These are phyloP conservation scores for Tagetes patula DNA, from an alignment of 129 eudicot genomes.

Conservation along the genomic window DNA sequence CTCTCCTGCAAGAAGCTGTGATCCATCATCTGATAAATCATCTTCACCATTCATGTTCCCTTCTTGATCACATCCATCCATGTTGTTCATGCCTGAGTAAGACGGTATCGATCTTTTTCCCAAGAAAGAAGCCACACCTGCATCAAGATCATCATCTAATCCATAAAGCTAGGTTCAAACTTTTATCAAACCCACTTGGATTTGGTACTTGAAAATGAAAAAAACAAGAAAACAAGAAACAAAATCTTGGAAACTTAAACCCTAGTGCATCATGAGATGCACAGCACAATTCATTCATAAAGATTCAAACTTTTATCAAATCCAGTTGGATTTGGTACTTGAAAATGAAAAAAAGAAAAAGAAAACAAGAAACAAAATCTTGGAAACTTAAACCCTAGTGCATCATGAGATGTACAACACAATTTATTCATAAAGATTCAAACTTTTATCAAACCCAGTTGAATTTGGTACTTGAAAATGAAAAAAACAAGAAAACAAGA, in stretches of 20 bases:
- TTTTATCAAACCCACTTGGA: not conserved
- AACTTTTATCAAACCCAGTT: conserved; percentile 5
- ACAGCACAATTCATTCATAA: not conserved
- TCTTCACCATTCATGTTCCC: conserved; percentile 58
- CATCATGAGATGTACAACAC: too few species aligned
- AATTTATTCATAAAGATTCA: not conserved
- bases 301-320: too few species aligned
- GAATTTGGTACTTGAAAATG: not conserved
- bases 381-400: not conserved
- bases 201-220: not conserved
- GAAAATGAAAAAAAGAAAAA: too few species aligned
- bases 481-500: not conserved
- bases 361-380: too few species aligned
- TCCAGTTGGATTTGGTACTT: too few species aligned
- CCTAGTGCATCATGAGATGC: conserved; percentile 27
- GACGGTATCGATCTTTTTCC: conserved; percentile 91
- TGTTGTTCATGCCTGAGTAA: conserved; percentile 53
- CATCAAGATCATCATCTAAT: conserved; percentile 8
- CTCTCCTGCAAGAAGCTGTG: conserved; percentile 56
- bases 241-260: conserved; percentile 4
- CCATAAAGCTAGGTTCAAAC: not conserved
- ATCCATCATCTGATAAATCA: conserved; percentile 78
- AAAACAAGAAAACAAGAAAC: not conserved
- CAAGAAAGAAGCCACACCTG: conserved; percentile 59
- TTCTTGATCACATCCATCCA: conserved; percentile 50